Conservation (phyloP, 805 yeast species). For the Limtongia smithiae region DNA sequence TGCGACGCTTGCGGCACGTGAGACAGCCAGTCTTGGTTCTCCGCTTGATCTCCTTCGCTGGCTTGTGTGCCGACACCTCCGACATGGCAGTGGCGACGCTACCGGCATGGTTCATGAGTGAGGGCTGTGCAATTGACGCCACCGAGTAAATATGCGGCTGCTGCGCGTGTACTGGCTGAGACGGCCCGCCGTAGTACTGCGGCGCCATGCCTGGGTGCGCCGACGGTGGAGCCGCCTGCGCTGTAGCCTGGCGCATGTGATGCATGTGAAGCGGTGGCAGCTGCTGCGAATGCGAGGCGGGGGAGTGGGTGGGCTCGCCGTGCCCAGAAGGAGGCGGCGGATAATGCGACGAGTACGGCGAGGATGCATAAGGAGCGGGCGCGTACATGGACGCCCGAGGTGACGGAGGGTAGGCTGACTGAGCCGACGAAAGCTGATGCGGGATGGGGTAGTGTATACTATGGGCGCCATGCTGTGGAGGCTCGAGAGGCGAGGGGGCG, state of each 20-base stretch:
- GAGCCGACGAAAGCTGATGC: too few species aligned
- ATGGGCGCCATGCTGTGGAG: too few species aligned
- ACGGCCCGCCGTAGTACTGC: conserved; percentile 4
- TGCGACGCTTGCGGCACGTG: conserved; percentile 62
- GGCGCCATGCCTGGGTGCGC: background rate
- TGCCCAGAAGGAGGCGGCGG: background rate
- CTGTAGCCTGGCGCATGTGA: too few species aligned
- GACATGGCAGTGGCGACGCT: conserved; percentile 24
- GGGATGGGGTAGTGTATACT: too few species aligned
- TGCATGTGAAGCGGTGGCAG: conserved; percentile 6
- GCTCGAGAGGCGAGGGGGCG: too few species aligned
- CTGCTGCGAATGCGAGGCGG: conserved; percentile 1
- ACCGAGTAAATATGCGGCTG: background rate
- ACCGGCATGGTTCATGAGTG: conserved; percentile 13
- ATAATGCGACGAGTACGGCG: conserved; percentile 10
- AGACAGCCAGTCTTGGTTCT: conserved; percentile 47
- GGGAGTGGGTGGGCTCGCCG: background rate
- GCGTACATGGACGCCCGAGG: conserved; percentile 5
- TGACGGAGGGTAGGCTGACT: background rate
- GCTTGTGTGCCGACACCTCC: conserved; percentile 20
- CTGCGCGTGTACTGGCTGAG: background rate
- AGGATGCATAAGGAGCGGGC: conserved; percentile 8
- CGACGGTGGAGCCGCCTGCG: too few species aligned
- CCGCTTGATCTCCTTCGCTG: conserved; percentile 25
- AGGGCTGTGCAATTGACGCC: background rate